Evolutionary conservation across 148 eudicot species (phyloP).

Genomic region (Dysphania ambrosioides): DNA sequence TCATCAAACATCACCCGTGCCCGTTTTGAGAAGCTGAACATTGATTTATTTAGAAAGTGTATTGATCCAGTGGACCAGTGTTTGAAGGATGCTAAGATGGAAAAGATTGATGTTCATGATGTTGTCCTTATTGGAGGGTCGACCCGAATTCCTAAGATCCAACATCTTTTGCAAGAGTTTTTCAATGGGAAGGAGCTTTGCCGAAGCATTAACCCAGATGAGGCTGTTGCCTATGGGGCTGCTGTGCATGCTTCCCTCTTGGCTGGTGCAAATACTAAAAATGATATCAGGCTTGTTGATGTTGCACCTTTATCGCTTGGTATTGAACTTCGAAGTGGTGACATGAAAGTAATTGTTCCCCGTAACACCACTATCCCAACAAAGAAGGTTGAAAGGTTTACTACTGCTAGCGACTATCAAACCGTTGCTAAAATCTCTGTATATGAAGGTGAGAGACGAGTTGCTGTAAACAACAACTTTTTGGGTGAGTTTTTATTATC

Average conservation of each 20-base stretch:
- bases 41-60: conserved; percentile 21
- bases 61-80: conserved; percentile 16
- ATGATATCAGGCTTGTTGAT: conserved; percentile 22
- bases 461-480: conserved; percentile 15
- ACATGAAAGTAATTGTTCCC: conserved; percentile 6
- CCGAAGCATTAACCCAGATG: conserved; percentile 21
- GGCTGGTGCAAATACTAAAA: conserved; percentile 14
- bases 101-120: conserved; percentile 24
- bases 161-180: conserved; percentile 18
- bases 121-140: conserved; percentile 37
- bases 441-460: conserved; percentile 27
- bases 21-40: conserved; percentile 24
- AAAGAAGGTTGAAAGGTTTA: background rate
- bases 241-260: conserved; percentile 28
- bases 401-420: background rate
- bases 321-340: background rate
- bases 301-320: conserved; percentile 27
- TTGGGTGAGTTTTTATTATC: conserved; percentile 2
- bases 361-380: conserved; percentile 23
- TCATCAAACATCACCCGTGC: conserved; percentile 19
- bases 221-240: conserved; percentile 36
- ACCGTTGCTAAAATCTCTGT: background rate
- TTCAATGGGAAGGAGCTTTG: conserved; percentile 25
- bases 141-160: conserved; percentile 33
- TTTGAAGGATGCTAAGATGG: conserved; percentile 19